Evolutionary conservation across 192 early-diverging fungal species (phyloP), one percentile per base, ranked within the genome.

Genomic region (Coemansia sp.): DNA sequence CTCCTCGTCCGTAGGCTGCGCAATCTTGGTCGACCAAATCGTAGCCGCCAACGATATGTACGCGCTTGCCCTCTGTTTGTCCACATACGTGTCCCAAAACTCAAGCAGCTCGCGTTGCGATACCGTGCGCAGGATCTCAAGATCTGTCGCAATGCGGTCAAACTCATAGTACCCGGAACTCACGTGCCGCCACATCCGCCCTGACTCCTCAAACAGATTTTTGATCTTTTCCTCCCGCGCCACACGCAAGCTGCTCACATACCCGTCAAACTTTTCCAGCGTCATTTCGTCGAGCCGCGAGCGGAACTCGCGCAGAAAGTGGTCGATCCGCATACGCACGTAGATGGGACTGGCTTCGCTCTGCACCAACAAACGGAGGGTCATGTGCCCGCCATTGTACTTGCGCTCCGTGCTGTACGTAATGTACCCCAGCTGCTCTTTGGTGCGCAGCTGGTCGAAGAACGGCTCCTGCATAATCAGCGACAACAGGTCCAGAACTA

Each of bases 371-470:
- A 97, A 78, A 0, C 93, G 76, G 48, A 93, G 82, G 26, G 89
- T 87, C 71, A 93, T 89, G 18, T 82, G 83, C 4, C 93, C 93
- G 26, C 90, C 87, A 57, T 83, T 85, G 74, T 88, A 89, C 54
- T 89, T 70, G 65, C 76, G 76, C 13, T 78, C 48, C 16, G 75
- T 82, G 61, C 84, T 82, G 49, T 73, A 75, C 6, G 90, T 85
- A 20, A 87, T 74, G 65, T 91, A 90, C 2, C 91, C 91, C 10
- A 93, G 83, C 65, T 92, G 87, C 69, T 92, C 90, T 71, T 97
- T 94, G 16, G 97, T 98, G 22, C 97, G 85, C 54, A 98, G 78
- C 63, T 95, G 89, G 78, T 97, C 89, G 75, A 97, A 98, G 66
- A 85, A 90, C 29, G 94, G 93, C 70, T 98, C 95, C 50, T 89